Conservation (phyloP, 306 rosid genomes). For the Trifolium fragiferum region DNA sequence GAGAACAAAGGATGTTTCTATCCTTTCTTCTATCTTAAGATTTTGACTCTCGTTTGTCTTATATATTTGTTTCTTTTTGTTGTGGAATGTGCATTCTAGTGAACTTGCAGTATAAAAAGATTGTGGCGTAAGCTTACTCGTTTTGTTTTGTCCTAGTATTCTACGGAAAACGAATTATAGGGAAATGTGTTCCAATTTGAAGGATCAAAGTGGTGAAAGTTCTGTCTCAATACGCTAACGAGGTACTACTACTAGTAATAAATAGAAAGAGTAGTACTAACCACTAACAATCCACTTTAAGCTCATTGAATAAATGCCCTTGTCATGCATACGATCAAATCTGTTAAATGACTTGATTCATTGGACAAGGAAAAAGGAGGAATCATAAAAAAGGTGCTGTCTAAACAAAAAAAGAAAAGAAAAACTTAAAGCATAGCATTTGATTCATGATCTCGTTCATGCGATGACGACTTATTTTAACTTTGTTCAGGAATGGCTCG, state of each 20-base stretch:
- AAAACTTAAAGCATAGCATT: constrained; percentile 6
- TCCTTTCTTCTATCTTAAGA: constrained; percentile 44
- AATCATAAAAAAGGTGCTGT: background rate
- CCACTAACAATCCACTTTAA: too few species aligned
- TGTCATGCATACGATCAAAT: constrained; percentile 32
- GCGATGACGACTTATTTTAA: constrained; percentile 7
- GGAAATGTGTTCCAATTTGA: constrained; percentile 33
- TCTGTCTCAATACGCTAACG: constrained; percentile 18
- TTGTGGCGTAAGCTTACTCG: constrained; percentile 35
- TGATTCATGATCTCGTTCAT: constrained; percentile 8
- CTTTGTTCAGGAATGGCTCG: background rate
- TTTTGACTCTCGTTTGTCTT: constrained; percentile 66
- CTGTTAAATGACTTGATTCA: constrained; percentile 55
- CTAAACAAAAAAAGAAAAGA: constrained; percentile 25
- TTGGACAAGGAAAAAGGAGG: background rate
- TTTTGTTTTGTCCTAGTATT: constrained; percentile 35
- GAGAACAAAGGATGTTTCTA: background rate
- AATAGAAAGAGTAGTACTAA: constrained; percentile 37
- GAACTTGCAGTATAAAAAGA: constrained; percentile 36
- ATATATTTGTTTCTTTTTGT: constrained; percentile 45
- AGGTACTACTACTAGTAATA: background rate
- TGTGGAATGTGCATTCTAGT: constrained; percentile 63
- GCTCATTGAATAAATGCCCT: constrained; percentile 32
- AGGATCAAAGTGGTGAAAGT: constrained; percentile 40
- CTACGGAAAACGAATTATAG: constrained; percentile 27